Conservation (phyloP, 208 protist species). For the Porcisia deanei region DNA sequence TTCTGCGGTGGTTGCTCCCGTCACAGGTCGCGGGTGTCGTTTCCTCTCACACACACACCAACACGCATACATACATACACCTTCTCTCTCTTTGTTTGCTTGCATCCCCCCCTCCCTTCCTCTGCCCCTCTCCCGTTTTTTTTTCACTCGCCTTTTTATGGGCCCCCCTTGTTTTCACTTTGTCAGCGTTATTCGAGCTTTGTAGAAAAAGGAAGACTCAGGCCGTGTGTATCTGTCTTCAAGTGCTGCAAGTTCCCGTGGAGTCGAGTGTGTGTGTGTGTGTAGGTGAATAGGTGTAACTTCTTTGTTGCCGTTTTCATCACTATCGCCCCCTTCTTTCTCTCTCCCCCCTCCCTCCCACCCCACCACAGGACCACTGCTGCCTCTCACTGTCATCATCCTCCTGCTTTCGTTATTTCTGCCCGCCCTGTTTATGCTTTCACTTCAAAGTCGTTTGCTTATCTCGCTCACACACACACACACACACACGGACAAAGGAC, state of each 20-base stretch:
- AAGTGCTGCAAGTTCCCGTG: no score
- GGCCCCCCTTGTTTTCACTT: no score
- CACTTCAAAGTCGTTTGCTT: not conserved
- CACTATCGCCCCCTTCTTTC: not conserved
- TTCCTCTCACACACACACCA: not conserved
- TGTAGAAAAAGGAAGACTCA: no score
- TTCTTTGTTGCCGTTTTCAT: not conserved
- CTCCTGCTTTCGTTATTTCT: not conserved
- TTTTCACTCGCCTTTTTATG: no score
- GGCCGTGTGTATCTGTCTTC: no score
- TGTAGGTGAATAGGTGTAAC: not conserved
- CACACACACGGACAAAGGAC: not conserved
- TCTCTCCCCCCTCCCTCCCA: not conserved
- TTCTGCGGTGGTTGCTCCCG: not conserved
- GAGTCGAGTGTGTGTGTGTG: not conserved
- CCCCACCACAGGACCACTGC: not conserved
- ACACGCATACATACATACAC: not conserved
- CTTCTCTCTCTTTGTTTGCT: not conserved
- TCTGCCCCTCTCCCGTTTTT: no score
- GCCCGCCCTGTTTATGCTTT: not conserved
- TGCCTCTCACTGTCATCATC: not conserved
- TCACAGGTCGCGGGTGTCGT: not conserved
- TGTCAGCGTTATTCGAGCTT: no score
- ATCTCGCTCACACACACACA: not conserved
- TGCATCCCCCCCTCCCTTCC: no score